Conservation (phyloP, 2,329 filamentous ascomycete species). For the Fusarium sp. region DNA sequence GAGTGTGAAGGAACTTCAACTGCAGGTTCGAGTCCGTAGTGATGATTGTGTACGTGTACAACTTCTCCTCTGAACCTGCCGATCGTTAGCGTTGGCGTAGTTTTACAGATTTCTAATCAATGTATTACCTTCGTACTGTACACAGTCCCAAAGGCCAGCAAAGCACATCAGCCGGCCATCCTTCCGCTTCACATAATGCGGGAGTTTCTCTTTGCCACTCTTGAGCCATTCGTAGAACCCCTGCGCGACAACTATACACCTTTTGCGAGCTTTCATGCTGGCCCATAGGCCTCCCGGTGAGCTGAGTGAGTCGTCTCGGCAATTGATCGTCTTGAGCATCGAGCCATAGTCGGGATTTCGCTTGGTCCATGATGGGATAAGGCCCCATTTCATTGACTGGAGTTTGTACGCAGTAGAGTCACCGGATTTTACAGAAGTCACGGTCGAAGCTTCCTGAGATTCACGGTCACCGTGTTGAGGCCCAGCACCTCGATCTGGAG, state of each 20-base stretch:
- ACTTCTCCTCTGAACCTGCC: slow-evolving; percentile 64
- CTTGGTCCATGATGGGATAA: slow-evolving; percentile 95
- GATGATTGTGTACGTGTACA: slow-evolving; percentile 93
- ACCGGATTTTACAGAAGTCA: background rate
- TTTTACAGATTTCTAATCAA: background rate
- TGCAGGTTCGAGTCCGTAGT: slow-evolving; percentile 88
- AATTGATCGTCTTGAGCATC: slow-evolving; percentile 92
- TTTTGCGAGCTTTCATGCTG: slow-evolving; percentile 87
- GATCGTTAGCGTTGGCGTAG: background rate
- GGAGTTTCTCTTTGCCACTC: slow-evolving; percentile 80
- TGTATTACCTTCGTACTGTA: slow-evolving; percentile 76
- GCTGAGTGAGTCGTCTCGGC: slow-evolving; percentile 85
- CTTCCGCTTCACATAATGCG: slow-evolving; percentile 83
- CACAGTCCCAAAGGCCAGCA: slow-evolving; percentile 92
- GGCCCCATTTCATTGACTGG: slow-evolving; percentile 95
- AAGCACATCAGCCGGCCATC: slow-evolving; percentile 89
- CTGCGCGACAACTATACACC: slow-evolving; percentile 88
- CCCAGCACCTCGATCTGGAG: slow-evolving; percentile 69
- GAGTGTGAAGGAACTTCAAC: slow-evolving; percentile 87
- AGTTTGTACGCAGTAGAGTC: slow-evolving; percentile 75
- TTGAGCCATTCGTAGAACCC: slow-evolving; percentile 98
- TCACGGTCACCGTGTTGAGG: slow-evolving; percentile 39
- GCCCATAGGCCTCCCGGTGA: slow-evolving; percentile 88
- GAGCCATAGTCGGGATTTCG: slow-evolving; percentile 80
- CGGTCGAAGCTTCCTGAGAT: background rate